These are phyloP conservation scores for Metschnikowia arizonensis DNA, from an alignment of 805 yeast species.

Conservation along the genomic window DNA sequence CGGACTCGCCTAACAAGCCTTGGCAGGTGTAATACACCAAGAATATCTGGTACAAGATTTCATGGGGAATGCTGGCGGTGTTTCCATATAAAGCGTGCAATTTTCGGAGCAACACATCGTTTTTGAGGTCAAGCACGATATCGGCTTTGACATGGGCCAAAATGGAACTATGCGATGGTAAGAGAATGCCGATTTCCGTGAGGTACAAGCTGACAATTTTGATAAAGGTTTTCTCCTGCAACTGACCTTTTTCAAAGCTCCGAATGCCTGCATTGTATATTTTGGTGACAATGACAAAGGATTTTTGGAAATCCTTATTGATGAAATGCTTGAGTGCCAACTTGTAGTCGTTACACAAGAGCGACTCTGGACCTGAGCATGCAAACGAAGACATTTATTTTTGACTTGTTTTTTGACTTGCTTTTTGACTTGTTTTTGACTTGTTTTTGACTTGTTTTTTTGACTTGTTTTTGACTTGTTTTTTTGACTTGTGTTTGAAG, in stretches of 20 bases:
- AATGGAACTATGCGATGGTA: slow-evolving; percentile 7
- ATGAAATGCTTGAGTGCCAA: slow-evolving; percentile 37
- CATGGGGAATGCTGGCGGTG: slow-evolving; percentile 26
- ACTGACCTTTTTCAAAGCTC: slow-evolving; percentile 22
- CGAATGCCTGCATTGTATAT: slow-evolving; percentile 22
- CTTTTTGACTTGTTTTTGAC: too few species aligned
- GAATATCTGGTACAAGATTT: slow-evolving; percentile 30
- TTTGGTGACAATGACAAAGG: slow-evolving; percentile 25
- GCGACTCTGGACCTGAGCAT: slow-evolving; percentile 12
- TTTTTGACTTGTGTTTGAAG: too few species aligned
- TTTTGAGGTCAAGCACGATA: slow-evolving; percentile 16
- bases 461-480: too few species aligned
- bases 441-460: too few species aligned
- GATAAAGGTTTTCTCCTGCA: slow-evolving; percentile 28
- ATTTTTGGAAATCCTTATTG: slow-evolving; percentile 34
- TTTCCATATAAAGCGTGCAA: slow-evolving; percentile 21
- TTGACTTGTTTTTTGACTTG: too few species aligned
- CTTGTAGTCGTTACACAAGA: slow-evolving; percentile 22
- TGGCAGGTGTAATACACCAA: slow-evolving; percentile 29
- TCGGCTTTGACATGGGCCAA: slow-evolving; percentile 7
- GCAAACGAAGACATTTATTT: neutral
- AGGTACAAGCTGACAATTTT: slow-evolving; percentile 35
- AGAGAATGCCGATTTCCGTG: slow-evolving; percentile 30
- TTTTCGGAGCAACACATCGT: slow-evolving; percentile 18
- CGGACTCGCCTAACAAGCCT: slow-evolving; percentile 9